A percentile compares a stretch with the other conserved stretches of the same genome.
Conservation (phyloP, 2,329 filamentous ascomycete genomes). For the Hypoxylon sp. region DNA sequence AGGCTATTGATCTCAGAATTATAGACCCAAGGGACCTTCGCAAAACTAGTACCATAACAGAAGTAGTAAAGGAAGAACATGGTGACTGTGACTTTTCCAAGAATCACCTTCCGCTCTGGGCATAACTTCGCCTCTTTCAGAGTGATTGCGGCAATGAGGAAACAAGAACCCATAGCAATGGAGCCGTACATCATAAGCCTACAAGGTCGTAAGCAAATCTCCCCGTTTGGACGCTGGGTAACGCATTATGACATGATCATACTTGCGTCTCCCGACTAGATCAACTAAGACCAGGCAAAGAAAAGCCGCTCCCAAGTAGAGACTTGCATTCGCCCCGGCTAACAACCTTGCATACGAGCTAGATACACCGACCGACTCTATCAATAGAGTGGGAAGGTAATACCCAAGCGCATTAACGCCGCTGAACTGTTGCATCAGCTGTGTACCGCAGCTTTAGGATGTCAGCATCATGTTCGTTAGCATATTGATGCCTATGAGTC, state of each 20-base stretch:
- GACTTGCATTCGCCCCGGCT: slow-evolving; percentile 34
- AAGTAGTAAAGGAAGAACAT: slow-evolving; percentile 55
- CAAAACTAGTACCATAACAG: slow-evolving; percentile 50
- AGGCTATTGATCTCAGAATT: slow-evolving; percentile 56
- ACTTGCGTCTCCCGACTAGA: slow-evolving; percentile 36
- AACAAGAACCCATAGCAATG: slow-evolving; percentile 36
- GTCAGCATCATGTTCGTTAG: slow-evolving; percentile 24
- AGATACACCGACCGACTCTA: slow-evolving; percentile 42
- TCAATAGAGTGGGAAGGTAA: slow-evolving; percentile 39
- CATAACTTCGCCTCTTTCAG: slow-evolving; percentile 38
- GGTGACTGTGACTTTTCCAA: slow-evolving; percentile 43
- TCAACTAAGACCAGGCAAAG: slow-evolving; percentile 37
- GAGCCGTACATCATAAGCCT: slow-evolving; percentile 44
- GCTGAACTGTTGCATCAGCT: slow-evolving; percentile 47
- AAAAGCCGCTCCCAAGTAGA: slow-evolving; percentile 41
- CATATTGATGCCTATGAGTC: slow-evolving; percentile 1
- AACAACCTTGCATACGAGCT: slow-evolving; percentile 37
- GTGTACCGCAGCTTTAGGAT: slow-evolving; percentile 37
- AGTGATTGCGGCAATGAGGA: slow-evolving; percentile 39
- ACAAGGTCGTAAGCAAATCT: slow-evolving; percentile 15
- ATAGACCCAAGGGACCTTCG: slow-evolving; percentile 44
- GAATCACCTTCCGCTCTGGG: slow-evolving; percentile 28
- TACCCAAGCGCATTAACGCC: slow-evolving; percentile 41
- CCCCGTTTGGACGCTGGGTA: not conserved
- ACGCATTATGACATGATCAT: slow-evolving; percentile 10